Base-by-base conservation (phyloP, 129 eudicot species). In the Oenanthe sinensis region DNA sequence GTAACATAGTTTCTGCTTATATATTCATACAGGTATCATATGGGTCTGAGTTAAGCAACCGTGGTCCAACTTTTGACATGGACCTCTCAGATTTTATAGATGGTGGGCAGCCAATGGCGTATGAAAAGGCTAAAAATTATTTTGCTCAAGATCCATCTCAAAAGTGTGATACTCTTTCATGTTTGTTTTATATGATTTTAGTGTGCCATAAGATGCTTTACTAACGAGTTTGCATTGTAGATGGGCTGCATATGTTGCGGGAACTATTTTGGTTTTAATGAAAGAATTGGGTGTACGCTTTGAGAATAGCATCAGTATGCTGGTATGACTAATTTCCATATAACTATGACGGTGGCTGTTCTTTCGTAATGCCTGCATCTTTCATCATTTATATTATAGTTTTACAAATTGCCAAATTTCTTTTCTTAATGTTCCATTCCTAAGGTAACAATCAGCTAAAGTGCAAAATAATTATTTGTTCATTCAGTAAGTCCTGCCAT, bases 171-270 rank as follows among this genome's bases (percentile, higher is more conserved):
- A 42, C 77, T 83, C 50, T 46, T 24, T 62, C 52, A 6, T 71
- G 0, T 46, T 37, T 67, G 37, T 40, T 77, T 84, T 55, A 26
- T 24, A 47, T 43, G 72, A 17, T 50, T 26, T 19, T 43, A 22
- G 36, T 4, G 30, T 28, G 54, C 22, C 50, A 48, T 80, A 1
- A n/a, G 55, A 67, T 55, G 42, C 39, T 76, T 8, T 68, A 58
- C 79, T 78, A 79, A 85, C 22, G 44, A 26, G 37, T 17, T 81
- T 75, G 60, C 75, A 52, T 54, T 46, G 62, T 84, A 95, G 99
- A 86, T 95, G 99, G 99, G 99, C 99, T 42, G 99, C 99, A 19
- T 92, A 95, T 84, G 96, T 92, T 63, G 99, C 99, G 5, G 99
- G 97, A 39, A 90, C 96, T 4, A 85, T 95, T 83, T 88, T 95